Percentiles rank a stretch among this genome's conserved stretches.
phyloP scores from a whole-genome alignment of 306 rosid species.

The Trichosanthes cucumerina region DNA sequence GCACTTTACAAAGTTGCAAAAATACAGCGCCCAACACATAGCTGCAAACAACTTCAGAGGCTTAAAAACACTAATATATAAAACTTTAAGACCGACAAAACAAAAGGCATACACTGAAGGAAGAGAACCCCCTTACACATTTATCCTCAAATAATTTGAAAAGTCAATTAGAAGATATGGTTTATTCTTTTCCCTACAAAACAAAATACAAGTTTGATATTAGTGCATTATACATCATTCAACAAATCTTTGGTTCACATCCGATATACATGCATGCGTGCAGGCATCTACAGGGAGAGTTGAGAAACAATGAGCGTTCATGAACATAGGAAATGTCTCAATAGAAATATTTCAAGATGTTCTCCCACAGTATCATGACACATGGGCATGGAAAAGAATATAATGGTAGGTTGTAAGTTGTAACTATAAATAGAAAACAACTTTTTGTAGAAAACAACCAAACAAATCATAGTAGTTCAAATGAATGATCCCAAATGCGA shows the following conservation, averaged over 20 bases:
- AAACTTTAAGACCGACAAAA: background rate
- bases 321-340: background rate
- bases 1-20: constrained; percentile 69
- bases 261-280: background rate
- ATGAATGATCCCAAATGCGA: background rate
- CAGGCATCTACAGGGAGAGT: background rate
- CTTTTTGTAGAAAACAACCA: background rate
- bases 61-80: constrained; percentile 3
- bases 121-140: constrained; percentile 48
- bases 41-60: constrained; percentile 32
- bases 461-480: background rate
- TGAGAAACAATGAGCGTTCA: background rate
- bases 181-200: constrained; percentile 43
- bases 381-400: background rate
- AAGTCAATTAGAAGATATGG: constrained; percentile 90
- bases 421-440: background rate
- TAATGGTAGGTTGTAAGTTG: background rate
- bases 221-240: background rate
- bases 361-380: background rate
- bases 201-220: constrained; percentile 13
- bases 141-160: constrained; percentile 45
- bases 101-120: background rate
- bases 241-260: background rate
- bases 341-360: background rate
- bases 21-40: constrained; percentile 67